These are phyloP conservation scores for Mercurialis annua DNA, from an alignment of 345 rosid species.

Conservation along the genomic window DNA sequence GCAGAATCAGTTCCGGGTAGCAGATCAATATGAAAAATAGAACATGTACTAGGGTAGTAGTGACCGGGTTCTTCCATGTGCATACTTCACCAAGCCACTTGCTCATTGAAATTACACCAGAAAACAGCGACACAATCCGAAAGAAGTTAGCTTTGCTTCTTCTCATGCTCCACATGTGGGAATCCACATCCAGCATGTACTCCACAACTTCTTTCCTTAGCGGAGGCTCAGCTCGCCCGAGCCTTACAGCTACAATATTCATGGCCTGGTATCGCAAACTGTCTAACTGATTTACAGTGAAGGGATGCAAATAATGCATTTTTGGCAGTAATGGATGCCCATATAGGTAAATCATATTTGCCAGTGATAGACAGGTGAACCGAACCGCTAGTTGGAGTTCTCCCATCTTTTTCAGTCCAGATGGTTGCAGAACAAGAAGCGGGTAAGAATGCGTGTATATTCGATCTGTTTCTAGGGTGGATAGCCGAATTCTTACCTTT, in stretches of 20 bases:
- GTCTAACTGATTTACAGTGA: slow-evolving; percentile 33
- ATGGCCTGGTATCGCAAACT: slow-evolving; percentile 31
- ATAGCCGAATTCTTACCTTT: slow-evolving; percentile 31
- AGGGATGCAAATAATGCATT: slow-evolving; percentile 36
- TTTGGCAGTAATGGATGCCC: slow-evolving; percentile 31
- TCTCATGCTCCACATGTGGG: slow-evolving; percentile 41
- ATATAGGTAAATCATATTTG: slow-evolving; percentile 29
- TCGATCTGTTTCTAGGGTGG: slow-evolving; percentile 31
- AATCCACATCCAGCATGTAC: slow-evolving; percentile 33
- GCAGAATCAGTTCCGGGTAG: slow-evolving; percentile 31
- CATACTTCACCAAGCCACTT: slow-evolving; percentile 31
- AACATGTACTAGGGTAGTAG: slow-evolving; percentile 22
- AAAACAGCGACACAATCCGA: slow-evolving; percentile 23
- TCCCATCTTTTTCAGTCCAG: slow-evolving; percentile 35
- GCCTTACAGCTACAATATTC: slow-evolving; percentile 28
- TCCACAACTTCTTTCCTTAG: slow-evolving; percentile 35
- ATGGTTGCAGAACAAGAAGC: slow-evolving; percentile 32
- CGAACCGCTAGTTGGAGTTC: slow-evolving; percentile 34
- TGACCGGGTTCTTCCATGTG: slow-evolving; percentile 28
- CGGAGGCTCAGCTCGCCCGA: slow-evolving; percentile 30
- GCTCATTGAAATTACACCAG: slow-evolving; percentile 26
- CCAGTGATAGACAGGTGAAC: slow-evolving; percentile 30
- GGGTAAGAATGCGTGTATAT: slow-evolving; percentile 32
- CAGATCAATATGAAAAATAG: slow-evolving; percentile 27
- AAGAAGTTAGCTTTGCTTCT: slow-evolving; percentile 35